Percentiles rank a stretch among this genome's conserved stretches.
Conservation (phyloP, 768 basidiomycete species). For the Austroboletus eburneus region DNA sequence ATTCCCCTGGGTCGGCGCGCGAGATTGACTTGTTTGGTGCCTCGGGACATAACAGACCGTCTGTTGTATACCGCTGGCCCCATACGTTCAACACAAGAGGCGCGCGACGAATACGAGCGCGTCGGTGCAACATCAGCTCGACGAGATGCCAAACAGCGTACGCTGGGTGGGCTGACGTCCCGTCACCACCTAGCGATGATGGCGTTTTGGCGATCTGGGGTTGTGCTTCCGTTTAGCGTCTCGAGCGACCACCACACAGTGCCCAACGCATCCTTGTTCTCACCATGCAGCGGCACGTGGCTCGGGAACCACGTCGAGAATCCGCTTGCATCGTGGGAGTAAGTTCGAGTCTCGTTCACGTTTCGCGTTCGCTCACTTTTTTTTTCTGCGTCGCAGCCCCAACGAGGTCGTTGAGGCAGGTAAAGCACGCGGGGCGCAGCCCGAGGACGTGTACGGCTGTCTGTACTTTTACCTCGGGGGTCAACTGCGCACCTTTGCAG, state of each 20-base stretch:
- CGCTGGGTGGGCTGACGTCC: constrained; percentile 34
- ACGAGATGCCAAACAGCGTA: constrained; percentile 40
- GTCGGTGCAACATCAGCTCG: constrained; percentile 32
- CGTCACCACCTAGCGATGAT: constrained; percentile 39
- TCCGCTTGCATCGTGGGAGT: constrained; percentile 49
- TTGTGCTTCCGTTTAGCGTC: constrained; percentile 43
- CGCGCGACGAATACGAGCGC: constrained; percentile 29
- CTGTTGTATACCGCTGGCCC: constrained; percentile 27
- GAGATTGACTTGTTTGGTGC: constrained; percentile 21
- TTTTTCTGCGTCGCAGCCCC: constrained; percentile 27
- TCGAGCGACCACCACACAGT: constrained; percentile 32
- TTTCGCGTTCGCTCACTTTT: not conserved
- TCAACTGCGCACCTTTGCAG: constrained; percentile 36
- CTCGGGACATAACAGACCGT: constrained; percentile 23
- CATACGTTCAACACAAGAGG: constrained; percentile 15
- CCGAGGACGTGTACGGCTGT: constrained; percentile 45
- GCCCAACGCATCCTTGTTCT: constrained; percentile 44
- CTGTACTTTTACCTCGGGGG: constrained; percentile 43
- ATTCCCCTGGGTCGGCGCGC: constrained; percentile 10
- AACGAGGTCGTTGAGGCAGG: constrained; percentile 38
- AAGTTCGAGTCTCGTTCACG: constrained; percentile 12
- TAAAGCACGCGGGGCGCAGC: constrained; percentile 29
- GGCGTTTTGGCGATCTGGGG: constrained; percentile 37
- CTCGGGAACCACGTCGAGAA: constrained; percentile 32
- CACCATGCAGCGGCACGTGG: constrained; percentile 42